These are phyloP conservation scores for Microbotryomycetes sp. DNA, from an alignment of 1,284 basidiomycete genomes.

Conservation along the genomic window DNA sequence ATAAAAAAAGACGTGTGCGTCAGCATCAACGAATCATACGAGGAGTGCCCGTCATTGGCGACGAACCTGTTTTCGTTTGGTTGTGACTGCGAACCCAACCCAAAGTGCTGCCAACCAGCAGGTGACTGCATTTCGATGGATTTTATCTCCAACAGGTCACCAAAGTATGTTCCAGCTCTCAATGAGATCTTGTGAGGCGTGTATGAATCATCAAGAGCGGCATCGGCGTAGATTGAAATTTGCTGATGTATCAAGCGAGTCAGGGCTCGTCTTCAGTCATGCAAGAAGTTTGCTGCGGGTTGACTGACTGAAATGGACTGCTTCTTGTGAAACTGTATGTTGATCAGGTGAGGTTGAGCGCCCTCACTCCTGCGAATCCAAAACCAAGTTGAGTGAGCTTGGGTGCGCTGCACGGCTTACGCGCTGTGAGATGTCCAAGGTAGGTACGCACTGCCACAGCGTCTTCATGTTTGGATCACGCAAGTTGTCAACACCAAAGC, in stretches of 20 bases:
- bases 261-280: background rate
- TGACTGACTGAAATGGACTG: conserved; percentile 72
- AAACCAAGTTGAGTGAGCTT: background rate
- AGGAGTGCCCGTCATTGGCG: too few species aligned
- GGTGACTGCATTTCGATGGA: conserved; percentile 78
- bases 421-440: background rate
- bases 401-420: too few species aligned
- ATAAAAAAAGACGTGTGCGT: conserved; percentile 1
- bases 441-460: conserved; percentile 85
- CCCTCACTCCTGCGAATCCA: conserved; percentile 73
- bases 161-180: conserved; percentile 82
- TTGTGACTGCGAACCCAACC: conserved; percentile 61
- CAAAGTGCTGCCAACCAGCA: conserved; percentile 90
- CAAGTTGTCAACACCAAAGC: conserved; percentile 88
- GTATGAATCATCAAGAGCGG: conserved; percentile 87
- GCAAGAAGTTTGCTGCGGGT: background rate
- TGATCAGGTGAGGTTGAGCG: conserved; percentile 92
- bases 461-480: conserved; percentile 81
- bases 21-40: background rate
- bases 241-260: conserved; percentile 57
- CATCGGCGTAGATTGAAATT: conserved; percentile 82
- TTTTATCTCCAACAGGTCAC: conserved; percentile 88
- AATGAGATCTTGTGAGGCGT: conserved; percentile 87
- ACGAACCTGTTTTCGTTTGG: conserved; percentile 68
- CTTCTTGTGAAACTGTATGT: conserved; percentile 84